Conservation (phyloP, 1,139 yeast species). For the Debaryomycetaceae sp. region DNA sequence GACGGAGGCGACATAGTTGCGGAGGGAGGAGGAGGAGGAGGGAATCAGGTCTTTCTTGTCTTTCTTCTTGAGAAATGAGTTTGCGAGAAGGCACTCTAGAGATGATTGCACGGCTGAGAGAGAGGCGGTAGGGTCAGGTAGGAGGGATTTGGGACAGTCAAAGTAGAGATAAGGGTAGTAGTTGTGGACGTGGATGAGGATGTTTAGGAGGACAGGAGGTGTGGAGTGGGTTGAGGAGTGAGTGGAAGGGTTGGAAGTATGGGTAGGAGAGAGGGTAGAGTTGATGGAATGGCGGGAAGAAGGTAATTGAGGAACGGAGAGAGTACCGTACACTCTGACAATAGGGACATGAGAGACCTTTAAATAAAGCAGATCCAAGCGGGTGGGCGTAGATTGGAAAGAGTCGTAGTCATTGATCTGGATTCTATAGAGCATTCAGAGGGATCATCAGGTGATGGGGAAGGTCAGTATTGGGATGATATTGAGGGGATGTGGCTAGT, state of each 20-base stretch:
- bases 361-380: conserved; percentile 20
- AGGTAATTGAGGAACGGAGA: background rate
- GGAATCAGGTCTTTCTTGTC: conserved; percentile 5
- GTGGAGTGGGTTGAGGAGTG: background rate
- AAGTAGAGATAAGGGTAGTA: conserved; percentile 72
- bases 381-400: conserved; percentile 37
- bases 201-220: conserved; percentile 8
- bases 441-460: no score
- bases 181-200: conserved; percentile 66
- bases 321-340: conserved; percentile 63
- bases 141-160: conserved; percentile 20
- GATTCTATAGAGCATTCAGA: background rate
- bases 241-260: conserved; percentile 4
- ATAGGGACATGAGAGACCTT: conserved; percentile 53
- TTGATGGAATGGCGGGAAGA: background rate
- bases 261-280: conserved; percentile 5
- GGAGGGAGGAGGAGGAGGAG: conserved; percentile 4
- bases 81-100: conserved; percentile 1
- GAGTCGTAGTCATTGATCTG: conserved; percentile 55
- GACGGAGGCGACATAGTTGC: conserved; percentile 52
- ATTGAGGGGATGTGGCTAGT: no score
- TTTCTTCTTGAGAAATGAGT: conserved; percentile 5
- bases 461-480: no score
- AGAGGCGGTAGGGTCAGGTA: conserved; percentile 1
- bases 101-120: conserved; percentile 3